Percentiles rank a stretch among this genome's conserved stretches.
phyloP scores from a whole-genome alignment of 495 filamentous ascomycete species.

The Neurospora sp. region DNA sequence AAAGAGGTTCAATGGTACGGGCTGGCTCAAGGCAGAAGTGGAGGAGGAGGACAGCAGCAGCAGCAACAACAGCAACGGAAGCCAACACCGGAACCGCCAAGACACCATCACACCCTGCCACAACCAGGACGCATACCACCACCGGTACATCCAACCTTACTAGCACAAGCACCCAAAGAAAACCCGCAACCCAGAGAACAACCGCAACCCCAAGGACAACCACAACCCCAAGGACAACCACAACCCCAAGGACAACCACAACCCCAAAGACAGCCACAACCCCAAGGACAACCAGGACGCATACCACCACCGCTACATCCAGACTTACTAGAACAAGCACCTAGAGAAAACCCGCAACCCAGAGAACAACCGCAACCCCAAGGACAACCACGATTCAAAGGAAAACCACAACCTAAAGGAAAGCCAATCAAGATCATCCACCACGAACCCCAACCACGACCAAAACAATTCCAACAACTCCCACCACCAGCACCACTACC shows the following conservation, averaged over 20 bases:
- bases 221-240: background rate
- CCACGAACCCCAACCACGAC: background rate
- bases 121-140: no score
- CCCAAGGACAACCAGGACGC: no score
- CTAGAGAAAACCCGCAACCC: background rate
- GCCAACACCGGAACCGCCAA: background rate
- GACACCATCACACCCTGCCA: no score
- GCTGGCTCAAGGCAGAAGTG: background rate
- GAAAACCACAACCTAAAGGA: background rate
- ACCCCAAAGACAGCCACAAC: no score
- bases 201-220: background rate
- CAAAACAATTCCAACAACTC: background rate
- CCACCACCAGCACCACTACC: background rate
- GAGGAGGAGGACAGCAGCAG: background rate
- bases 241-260: background rate
- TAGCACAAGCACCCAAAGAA: background rate
- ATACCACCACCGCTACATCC: no score
- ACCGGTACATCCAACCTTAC: no score
- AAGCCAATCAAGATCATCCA: background rate
- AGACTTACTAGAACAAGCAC: background rate
- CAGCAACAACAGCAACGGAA: background rate
- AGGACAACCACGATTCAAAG: background rate
- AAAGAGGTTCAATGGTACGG: background rate
- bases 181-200: background rate
- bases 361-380: background rate